These are phyloP conservation scores for Paramecium sexaurelia DNA, from an alignment of 73 alveolate genomes.

Conservation along the genomic window DNA sequence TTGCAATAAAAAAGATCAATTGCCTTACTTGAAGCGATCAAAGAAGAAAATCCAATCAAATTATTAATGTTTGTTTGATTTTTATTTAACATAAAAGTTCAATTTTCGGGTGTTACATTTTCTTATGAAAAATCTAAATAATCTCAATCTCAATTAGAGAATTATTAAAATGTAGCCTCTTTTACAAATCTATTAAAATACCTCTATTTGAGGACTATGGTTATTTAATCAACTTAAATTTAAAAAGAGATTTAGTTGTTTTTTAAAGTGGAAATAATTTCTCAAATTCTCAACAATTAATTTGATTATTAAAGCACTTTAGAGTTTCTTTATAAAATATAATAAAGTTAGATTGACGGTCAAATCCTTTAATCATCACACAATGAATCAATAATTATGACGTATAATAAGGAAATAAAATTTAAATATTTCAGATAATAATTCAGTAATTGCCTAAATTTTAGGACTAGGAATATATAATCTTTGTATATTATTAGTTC, in stretches of 20 bases:
- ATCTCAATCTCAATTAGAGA: neutral
- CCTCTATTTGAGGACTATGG: neutral
- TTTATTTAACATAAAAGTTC: neutral
- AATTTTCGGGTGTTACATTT: neutral
- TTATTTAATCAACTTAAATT: too few relatives aligned
- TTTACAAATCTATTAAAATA: neutral
- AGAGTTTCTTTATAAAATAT: slow-evolving; percentile 11
- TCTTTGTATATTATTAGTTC: slow-evolving; percentile 14
- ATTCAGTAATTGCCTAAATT: neutral
- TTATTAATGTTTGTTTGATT: neutral
- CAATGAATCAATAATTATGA: neutral
- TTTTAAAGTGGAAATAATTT: slow-evolving; percentile 9
- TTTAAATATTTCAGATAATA: slow-evolving; percentile 26
- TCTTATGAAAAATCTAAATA: neutral
- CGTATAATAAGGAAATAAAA: slow-evolving; percentile 16
- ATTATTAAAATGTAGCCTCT: neutral
- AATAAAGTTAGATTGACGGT: slow-evolving; percentile 48
- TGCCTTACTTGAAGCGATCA: neutral
- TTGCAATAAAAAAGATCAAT: neutral
- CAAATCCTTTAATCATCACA: neutral
- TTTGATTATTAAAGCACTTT: neutral
- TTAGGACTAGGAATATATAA: neutral
- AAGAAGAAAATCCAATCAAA: neutral
- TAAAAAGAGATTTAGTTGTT: slow-evolving; percentile 5
- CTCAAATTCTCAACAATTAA: neutral